These are phyloP conservation scores for Hymenoscyphus albidus DNA, from an alignment of 2,329 filamentous ascomycete genomes.

Conservation along the genomic window DNA sequence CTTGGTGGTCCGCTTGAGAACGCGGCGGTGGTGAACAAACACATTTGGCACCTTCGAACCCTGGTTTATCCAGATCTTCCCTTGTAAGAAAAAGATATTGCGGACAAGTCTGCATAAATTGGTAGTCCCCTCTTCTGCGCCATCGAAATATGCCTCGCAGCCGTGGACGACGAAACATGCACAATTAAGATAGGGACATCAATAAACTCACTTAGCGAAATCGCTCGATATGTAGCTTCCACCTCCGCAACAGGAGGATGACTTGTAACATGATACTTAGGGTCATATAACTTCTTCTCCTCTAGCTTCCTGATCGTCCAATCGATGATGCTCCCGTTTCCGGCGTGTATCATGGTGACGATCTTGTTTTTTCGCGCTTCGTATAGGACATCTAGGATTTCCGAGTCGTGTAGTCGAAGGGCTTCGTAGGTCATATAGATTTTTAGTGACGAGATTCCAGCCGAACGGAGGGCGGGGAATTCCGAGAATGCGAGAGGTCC, in stretches of 20 bases:
- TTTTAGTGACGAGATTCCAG: constrained; percentile 43
- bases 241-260: constrained; percentile 48
- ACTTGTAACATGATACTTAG: constrained; percentile 48
- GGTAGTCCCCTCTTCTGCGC: constrained; percentile 48
- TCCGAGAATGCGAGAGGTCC: constrained; percentile 36
- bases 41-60: constrained; percentile 53
- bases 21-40: constrained; percentile 52
- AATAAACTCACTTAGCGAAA: constrained; percentile 47
- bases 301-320: constrained; percentile 53
- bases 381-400: constrained; percentile 43
- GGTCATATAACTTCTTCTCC: constrained; percentile 43
- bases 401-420: constrained; percentile 38
- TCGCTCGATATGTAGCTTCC: constrained; percentile 51
- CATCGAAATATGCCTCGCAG: constrained; percentile 43
- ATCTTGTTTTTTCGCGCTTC: constrained; percentile 43
- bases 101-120: constrained; percentile 50
- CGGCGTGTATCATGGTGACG: constrained; percentile 53
- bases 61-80: constrained; percentile 45
- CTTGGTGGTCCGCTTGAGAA: constrained; percentile 43
- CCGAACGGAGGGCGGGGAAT: constrained; percentile 30
- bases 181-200: constrained; percentile 51
- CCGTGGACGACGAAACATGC: constrained; percentile 47
- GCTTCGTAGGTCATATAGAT: constrained; percentile 45
- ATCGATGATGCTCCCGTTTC: constrained; percentile 51
- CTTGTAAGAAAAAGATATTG: constrained; percentile 53